Conservation (phyloP, 75 land plant genomes). For the Azolla pinnata region DNA sequence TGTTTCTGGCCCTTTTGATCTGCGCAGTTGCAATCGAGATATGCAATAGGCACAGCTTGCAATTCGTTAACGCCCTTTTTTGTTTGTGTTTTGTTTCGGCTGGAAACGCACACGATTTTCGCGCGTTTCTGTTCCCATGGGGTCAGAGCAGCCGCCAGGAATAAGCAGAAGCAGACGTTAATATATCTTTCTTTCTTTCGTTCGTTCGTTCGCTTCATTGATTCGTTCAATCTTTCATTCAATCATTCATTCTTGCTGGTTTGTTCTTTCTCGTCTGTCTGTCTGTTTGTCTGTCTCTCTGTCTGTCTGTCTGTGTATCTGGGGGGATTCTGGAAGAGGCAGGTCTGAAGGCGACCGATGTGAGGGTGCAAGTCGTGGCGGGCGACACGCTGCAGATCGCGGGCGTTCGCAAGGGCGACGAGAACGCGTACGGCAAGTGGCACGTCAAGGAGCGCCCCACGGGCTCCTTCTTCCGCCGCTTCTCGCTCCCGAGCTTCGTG, state of each 20-base stretch:
- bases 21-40: too few relatives aligned
- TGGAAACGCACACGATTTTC: too few relatives aligned
- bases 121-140: too few relatives aligned
- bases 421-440: not conserved
- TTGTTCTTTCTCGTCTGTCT: not conserved
- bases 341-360: not conserved
- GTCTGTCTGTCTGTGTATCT: not conserved
- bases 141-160: not conserved
- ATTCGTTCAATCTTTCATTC: not conserved
- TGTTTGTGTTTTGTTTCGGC: too few relatives aligned
- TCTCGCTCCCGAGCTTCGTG: not conserved
- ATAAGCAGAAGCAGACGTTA: not conserved
- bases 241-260: not conserved
- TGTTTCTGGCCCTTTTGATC: too few relatives aligned
- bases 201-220: not conserved
- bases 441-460: not conserved
- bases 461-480: conserved; percentile 1
- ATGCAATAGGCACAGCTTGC: too few relatives aligned
- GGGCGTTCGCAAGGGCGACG: not conserved
- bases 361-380: not conserved
- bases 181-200: not conserved
- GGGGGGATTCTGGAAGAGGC: too few relatives aligned
- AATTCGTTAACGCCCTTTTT: too few relatives aligned
- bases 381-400: conserved; percentile 1
- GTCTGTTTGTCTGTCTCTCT: not conserved